Conservation (phyloP, 192 early-diverging fungal species). For the Linderina pennispora region DNA sequence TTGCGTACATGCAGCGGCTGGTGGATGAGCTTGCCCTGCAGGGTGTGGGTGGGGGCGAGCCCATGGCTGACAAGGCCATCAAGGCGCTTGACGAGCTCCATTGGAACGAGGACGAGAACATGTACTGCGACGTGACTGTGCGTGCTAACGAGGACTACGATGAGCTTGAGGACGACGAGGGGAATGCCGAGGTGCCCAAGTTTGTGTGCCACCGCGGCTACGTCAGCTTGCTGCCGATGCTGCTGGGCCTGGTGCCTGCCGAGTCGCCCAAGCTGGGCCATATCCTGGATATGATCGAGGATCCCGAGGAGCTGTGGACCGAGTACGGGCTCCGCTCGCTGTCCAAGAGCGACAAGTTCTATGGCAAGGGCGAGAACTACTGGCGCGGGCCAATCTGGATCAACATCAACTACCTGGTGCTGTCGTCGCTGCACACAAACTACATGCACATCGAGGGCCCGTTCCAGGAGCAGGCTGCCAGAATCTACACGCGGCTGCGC, state of each 20-base stretch:
- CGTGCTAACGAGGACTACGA: constrained; percentile 24
- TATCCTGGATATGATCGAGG: constrained; percentile 70
- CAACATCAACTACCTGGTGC: constrained; percentile 81
- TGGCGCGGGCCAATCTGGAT: constrained; percentile 95
- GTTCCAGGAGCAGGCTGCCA: constrained; percentile 57
- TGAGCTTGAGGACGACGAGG: constrained; percentile 37
- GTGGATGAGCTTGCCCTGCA: constrained; percentile 7
- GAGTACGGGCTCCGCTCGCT: constrained; percentile 65
- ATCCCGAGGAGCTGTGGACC: constrained; percentile 79
- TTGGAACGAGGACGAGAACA: constrained; percentile 30
- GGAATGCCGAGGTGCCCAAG: constrained; percentile 9
- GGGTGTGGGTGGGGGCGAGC: neutral
- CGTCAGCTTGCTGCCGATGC: constrained; percentile 76
- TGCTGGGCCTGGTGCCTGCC: constrained; percentile 64
- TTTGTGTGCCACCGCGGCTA: constrained; percentile 44
- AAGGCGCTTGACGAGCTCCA: constrained; percentile 22
- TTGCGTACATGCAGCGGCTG: constrained; percentile 20
- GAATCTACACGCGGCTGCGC: constrained; percentile 71
- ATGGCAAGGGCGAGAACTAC: constrained; percentile 84
- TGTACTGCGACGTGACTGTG: constrained; percentile 39
- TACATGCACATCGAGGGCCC: constrained; percentile 57
- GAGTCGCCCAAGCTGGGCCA: constrained; percentile 64
- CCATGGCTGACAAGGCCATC: constrained; percentile 4
- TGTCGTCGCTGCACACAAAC: constrained; percentile 64
- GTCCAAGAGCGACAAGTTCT: constrained; percentile 55